Percentiles rank a stretch among this genome's conserved stretches.
These are phyloP conservation scores for Teunomyces kruisii DNA, from an alignment of 805 yeast genomes.

Conservation along the genomic window DNA sequence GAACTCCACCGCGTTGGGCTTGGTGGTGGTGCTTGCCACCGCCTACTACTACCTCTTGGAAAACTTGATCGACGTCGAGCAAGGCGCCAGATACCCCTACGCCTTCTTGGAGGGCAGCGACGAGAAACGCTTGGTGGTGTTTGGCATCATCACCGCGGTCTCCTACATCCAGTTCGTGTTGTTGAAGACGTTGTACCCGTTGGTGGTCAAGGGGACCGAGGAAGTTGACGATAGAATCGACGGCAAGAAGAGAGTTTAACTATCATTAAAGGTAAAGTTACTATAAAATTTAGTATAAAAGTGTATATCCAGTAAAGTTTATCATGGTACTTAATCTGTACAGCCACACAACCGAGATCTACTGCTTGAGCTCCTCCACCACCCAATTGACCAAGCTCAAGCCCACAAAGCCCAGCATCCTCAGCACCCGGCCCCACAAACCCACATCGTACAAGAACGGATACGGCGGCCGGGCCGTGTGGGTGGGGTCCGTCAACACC, in stretches of 20 bases:
- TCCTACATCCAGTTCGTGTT: conserved; percentile 33
- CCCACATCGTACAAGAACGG: conserved; percentile 15
- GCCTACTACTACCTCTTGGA: conserved; percentile 57
- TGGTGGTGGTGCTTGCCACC: conserved; percentile 39
- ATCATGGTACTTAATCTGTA: no score
- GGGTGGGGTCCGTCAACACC: conserved; percentile 3
- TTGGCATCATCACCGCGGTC: conserved; percentile 40
- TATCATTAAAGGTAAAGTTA: no score
- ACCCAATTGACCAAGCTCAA: conserved; percentile 4
- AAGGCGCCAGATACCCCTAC: conserved; percentile 60
- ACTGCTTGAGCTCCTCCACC: background rate
- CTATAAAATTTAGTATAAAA: no score
- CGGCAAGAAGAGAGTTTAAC: background rate
- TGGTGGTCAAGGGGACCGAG: conserved; percentile 9
- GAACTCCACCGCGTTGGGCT: conserved; percentile 35
- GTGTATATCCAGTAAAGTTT: no score
- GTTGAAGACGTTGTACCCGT: conserved; percentile 24
- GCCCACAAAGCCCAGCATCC: conserved; percentile 10
- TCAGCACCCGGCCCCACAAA: conserved; percentile 5
- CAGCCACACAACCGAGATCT: no score
- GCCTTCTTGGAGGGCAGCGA: conserved; percentile 57
- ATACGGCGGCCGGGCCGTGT: conserved; percentile 15
- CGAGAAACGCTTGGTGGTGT: conserved; percentile 46
- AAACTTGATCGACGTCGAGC: conserved; percentile 43
- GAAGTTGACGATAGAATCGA: conserved; percentile 8